phyloP scores from a whole-genome alignment of 140 eudicot genomes.

The Bidens hawaiensis region DNA sequence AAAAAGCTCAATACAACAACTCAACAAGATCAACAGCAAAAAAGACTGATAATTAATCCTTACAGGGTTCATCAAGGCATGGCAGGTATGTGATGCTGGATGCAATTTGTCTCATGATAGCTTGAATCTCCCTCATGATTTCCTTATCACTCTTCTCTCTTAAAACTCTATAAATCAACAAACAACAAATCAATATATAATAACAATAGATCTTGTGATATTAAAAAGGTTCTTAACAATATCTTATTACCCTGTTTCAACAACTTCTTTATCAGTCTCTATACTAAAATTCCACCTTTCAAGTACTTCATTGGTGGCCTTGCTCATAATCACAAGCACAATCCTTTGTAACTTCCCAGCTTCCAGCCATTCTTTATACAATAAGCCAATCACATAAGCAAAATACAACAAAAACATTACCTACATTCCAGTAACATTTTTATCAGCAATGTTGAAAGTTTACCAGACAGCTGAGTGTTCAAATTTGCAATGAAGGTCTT shows the following conservation, averaged over 20 bases:
- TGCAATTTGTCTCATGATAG: slow-evolving; percentile 98
- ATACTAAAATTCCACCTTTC: slow-evolving; percentile 99
- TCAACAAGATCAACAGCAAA: background rate
- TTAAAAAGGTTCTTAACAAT: background rate
- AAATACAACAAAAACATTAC: background rate
- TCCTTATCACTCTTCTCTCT: slow-evolving; percentile 98
- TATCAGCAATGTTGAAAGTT: background rate
- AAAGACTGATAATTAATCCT: background rate
- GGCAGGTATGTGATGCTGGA: slow-evolving; percentile 95
- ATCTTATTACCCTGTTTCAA: slow-evolving; percentile 67
- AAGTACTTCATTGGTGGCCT: slow-evolving; percentile 73
- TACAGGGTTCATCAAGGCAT: slow-evolving; percentile 97
- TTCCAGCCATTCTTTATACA: slow-evolving; percentile 76
- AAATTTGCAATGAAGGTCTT: slow-evolving; percentile 75
- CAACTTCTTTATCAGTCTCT: slow-evolving; percentile 81
- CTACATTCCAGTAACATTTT: background rate
- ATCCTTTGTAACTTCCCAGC: slow-evolving; percentile 89
- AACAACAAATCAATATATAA: slow-evolving; percentile 2
- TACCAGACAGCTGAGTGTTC: slow-evolving; percentile 85
- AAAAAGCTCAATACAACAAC: background rate
- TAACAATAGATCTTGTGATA: background rate
- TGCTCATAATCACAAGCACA: slow-evolving; percentile 92
- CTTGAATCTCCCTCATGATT: slow-evolving; percentile 98
- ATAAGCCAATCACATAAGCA: slow-evolving; percentile 10
- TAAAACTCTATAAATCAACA: slow-evolving; percentile 47